Evolutionary conservation across 1,139 yeast species (phyloP), one percentile per base, ranked within the genome.

Genomic region (Yamadazyma trypodendri): DNA sequence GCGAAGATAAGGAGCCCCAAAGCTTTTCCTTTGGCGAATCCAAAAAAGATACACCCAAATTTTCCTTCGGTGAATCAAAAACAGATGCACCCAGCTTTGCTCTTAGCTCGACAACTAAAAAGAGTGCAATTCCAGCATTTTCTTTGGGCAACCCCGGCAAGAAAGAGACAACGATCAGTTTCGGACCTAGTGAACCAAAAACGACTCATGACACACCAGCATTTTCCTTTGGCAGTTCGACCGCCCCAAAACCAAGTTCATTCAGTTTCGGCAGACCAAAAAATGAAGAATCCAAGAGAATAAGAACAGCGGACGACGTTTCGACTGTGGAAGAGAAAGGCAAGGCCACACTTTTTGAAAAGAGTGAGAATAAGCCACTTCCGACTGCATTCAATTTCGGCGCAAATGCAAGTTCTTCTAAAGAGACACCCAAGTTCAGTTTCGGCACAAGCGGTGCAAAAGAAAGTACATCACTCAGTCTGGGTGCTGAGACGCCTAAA

Each of bases 11-110:
- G 31, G 12, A 27, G 27, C 44, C 9, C 51, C 51, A 2, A 39
- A 34, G 10, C n/a, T 51, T 54, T 36, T 38, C 46, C 4, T 50
- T 49, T 37, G 55, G 55, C 7, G 35, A 20, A 11, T 4, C 24
- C 28, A 20, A 25, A 12, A 22, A 12, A 3, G 23, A 15, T 4
- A 8, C 23, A 16, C 32, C 30, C 24, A 25, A 37, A 35, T 42
- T 45, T 12, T 38, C 45, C 6, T 50, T 49, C 35, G 55, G 55
- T 8, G 35, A 10, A 4, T 12, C 21, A 7, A 27, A 32, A n/a
- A 20, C 25, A 18, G 25, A 25, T 13, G 15, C 21, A 13, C 27
- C 31, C 25, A 24, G 35, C 35, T 42, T 45, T 15, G 32, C 50
- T 23, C 48, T 51, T 29, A 35, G 39, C 3, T 21, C 42, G 7